Percentiles rank a stretch among this genome's conserved stretches.
phyloP scores from a whole-genome alignment of 2,329 filamentous ascomycete species.

The Fusarium napiforme region DNA sequence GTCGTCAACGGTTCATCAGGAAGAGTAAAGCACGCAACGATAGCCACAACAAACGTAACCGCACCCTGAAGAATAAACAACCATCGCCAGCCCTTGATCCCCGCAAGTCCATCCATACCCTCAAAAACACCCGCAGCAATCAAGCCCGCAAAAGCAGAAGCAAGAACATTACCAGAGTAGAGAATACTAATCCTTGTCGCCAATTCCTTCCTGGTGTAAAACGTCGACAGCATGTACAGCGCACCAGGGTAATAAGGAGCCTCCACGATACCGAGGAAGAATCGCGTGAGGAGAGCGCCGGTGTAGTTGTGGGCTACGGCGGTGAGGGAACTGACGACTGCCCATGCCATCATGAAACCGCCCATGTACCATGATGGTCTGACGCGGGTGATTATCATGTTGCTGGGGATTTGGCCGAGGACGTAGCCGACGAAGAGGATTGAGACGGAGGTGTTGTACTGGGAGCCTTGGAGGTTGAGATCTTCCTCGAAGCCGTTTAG shows the following conservation, averaged over 20 bases:
- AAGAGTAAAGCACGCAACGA: slow-evolving; percentile 49
- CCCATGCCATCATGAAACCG: slow-evolving; percentile 52
- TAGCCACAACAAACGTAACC: slow-evolving; percentile 44
- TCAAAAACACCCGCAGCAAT: slow-evolving; percentile 57
- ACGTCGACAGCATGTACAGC: slow-evolving; percentile 59
- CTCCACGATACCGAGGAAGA: slow-evolving; percentile 55
- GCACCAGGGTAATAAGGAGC: slow-evolving; percentile 54
- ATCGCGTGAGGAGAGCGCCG: slow-evolving; percentile 55
- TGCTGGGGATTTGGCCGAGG: slow-evolving; percentile 51
- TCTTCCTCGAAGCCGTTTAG: slow-evolving; percentile 66
- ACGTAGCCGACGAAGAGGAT: slow-evolving; percentile 53
- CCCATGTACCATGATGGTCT: slow-evolving; percentile 58
- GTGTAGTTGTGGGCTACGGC: slow-evolving; percentile 54
- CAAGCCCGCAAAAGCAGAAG: slow-evolving; percentile 55
- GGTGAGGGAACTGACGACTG: slow-evolving; percentile 54
- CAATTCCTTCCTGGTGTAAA: slow-evolving; percentile 64
- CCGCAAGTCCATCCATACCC: slow-evolving; percentile 41
- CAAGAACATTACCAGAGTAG: slow-evolving; percentile 54
- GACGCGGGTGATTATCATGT: slow-evolving; percentile 55
- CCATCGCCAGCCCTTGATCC: slow-evolving; percentile 49
- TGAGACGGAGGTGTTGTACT: slow-evolving; percentile 51
- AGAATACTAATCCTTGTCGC: slow-evolving; percentile 57
- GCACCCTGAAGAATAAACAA: slow-evolving; percentile 48
- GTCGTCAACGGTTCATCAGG: slow-evolving; percentile 55
- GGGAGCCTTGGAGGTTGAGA: slow-evolving; percentile 55